Conservation (phyloP, 1,139 yeast genomes). For the Taphrina betulina region DNA sequence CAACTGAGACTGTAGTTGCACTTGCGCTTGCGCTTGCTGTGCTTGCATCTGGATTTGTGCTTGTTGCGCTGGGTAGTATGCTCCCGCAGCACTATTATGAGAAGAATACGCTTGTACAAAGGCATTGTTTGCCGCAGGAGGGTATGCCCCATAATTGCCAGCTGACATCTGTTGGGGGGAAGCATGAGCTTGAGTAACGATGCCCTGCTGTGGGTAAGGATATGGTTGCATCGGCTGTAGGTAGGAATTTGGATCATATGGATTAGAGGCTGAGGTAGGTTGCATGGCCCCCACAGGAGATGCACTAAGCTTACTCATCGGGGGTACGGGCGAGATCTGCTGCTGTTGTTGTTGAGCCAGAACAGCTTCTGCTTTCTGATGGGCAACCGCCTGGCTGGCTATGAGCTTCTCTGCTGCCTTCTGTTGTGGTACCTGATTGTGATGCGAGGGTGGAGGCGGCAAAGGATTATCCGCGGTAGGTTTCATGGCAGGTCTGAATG, state of each 20-base stretch:
- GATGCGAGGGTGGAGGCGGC: constrained; percentile 31
- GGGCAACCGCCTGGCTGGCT: constrained; percentile 30
- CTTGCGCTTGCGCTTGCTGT: constrained; percentile 16
- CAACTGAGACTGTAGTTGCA: constrained; percentile 4
- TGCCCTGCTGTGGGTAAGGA: constrained; percentile 1
- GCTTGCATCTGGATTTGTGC: constrained; percentile 2
- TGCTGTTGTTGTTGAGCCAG: constrained; percentile 15
- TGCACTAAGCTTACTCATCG: background rate
- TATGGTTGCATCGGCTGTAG: constrained; percentile 12
- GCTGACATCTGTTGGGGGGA: background rate
- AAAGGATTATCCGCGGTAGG: constrained; percentile 29
- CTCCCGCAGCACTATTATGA: background rate
- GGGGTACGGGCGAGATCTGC: background rate
- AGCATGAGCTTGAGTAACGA: background rate
- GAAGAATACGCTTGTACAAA: constrained; percentile 7
- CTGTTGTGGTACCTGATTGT: constrained; percentile 30
- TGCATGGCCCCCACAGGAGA: background rate
- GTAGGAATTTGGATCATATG: constrained; percentile 24
- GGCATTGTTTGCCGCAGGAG: constrained; percentile 11
- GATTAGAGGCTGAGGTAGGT: background rate
- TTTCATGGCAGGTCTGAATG: constrained; percentile 17
- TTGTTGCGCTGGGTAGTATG: constrained; percentile 1
- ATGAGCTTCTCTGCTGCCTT: constrained; percentile 29
- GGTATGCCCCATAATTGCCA: constrained; percentile 1
- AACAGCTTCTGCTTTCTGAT: constrained; percentile 27